phyloP scores from a whole-genome alignment of 768 basidiomycete species.

The Chalciporus chontae region DNA sequence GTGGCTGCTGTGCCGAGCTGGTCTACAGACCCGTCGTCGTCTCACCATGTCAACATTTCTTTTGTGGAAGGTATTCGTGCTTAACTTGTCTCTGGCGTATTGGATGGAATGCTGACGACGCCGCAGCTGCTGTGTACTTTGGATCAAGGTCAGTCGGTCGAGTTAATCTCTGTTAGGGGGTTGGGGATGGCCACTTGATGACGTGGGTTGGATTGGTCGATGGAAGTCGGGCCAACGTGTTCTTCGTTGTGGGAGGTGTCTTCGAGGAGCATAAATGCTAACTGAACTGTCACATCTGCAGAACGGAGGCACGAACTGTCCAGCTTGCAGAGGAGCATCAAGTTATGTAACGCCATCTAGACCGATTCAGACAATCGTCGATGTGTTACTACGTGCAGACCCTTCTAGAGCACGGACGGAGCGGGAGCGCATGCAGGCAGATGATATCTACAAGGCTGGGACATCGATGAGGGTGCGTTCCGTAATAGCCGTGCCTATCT shows the following conservation, averaged over 20 bases:
- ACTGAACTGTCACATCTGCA: conserved; percentile 31
- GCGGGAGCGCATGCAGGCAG: conserved; percentile 75
- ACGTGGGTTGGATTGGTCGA: not conserved
- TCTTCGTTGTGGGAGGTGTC: not conserved
- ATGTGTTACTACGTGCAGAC: conserved; percentile 65
- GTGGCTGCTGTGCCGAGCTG: conserved; percentile 81
- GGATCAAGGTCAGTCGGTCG: conserved; percentile 71
- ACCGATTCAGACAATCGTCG: conserved; percentile 67
- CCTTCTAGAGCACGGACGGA: conserved; percentile 66
- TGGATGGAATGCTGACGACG: conserved; percentile 41
- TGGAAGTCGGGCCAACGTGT: not conserved
- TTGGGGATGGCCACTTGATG: not conserved
- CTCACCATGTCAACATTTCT: conserved; percentile 85
- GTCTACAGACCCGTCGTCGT: conserved; percentile 82
- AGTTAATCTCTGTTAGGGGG: not conserved
- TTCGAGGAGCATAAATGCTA: not conserved
- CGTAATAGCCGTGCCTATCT: not conserved
- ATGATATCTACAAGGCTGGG: conserved; percentile 70
- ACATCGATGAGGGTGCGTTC: conserved; percentile 57
- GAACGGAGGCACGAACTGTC: conserved; percentile 86
- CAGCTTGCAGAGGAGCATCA: conserved; percentile 72
- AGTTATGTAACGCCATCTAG: conserved; percentile 70
- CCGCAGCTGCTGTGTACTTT: conserved; percentile 71
- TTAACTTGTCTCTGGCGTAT: not conserved
- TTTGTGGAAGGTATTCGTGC: conserved; percentile 73